Evolutionary conservation across 768 basidiomycete genomes (phyloP).

Genomic region (Coprinellus micaceus): DNA sequence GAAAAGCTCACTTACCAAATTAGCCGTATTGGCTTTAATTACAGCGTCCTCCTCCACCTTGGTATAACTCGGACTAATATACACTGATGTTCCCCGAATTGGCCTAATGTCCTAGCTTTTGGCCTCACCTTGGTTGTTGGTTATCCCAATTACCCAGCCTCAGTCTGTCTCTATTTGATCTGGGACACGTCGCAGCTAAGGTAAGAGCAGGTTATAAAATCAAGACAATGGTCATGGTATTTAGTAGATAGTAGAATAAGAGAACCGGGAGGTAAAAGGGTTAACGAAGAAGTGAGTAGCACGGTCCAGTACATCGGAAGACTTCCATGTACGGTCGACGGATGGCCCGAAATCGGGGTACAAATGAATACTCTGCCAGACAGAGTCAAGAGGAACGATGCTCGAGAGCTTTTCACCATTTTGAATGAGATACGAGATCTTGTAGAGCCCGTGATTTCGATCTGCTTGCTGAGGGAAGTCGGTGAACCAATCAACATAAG

Average conservation of each 20-base stretch:
- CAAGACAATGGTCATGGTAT: too few relatives aligned
- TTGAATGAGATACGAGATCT: constrained; percentile 12
- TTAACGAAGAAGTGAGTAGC: constrained; percentile 25
- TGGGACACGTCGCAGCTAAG: too few relatives aligned
- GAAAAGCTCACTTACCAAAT: too few relatives aligned
- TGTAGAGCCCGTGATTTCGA: constrained; percentile 21
- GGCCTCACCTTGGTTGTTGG: too few relatives aligned
- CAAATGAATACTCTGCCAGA: constrained; percentile 27
- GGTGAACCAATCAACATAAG: constrained; percentile 22
- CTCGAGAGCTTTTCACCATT: constrained; percentile 5
- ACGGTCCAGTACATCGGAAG: constrained; percentile 28
- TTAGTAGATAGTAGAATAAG: constrained; percentile 15
- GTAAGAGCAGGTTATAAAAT: too few relatives aligned
- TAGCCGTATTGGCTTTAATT: too few relatives aligned
- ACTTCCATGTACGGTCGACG: constrained; percentile 28
- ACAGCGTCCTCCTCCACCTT: too few relatives aligned
- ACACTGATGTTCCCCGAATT: too few relatives aligned
- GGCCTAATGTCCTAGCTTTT: too few relatives aligned
- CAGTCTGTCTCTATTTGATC: too few relatives aligned
- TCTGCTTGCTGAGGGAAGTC: constrained; percentile 14
- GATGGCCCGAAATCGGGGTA: constrained; percentile 26
- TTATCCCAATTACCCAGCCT: too few relatives aligned
- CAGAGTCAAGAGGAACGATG: constrained; percentile 21
- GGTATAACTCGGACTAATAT: too few relatives aligned
- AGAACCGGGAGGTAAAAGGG: constrained; percentile 25